These are phyloP conservation scores for Coemansia sp. DNA, from an alignment of 192 early-diverging fungal species.

Conservation along the genomic window DNA sequence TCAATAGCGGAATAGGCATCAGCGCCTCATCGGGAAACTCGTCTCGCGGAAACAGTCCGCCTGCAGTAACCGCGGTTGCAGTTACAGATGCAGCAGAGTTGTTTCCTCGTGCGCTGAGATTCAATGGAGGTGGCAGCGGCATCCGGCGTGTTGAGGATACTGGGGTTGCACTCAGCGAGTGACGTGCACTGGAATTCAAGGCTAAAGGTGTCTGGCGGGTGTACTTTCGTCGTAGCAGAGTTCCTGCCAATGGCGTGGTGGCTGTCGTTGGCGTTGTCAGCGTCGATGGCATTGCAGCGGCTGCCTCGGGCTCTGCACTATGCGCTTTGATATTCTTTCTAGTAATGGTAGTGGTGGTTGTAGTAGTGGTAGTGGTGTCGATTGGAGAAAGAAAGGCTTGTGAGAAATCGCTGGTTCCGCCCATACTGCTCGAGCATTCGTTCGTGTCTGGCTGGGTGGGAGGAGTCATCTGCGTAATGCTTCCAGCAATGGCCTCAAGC, in stretches of 20 bases:
- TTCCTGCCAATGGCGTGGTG: not conserved
- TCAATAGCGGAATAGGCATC: conserved; percentile 1
- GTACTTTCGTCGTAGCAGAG: not conserved
- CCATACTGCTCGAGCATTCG: not conserved
- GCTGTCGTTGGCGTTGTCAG: not conserved
- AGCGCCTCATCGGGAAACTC: conserved; percentile 27
- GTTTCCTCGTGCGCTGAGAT: not conserved
- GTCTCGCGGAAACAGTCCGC: not conserved
- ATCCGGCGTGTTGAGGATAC: not conserved
- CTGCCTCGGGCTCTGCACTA: not conserved
- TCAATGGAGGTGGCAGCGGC: not conserved
- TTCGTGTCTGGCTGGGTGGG: conserved; percentile 28
- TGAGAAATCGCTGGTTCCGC: conserved; percentile 36
- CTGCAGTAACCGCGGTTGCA: too few relatives aligned
- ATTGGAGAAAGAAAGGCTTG: conserved; percentile 33
- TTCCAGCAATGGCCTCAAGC: conserved; percentile 14
- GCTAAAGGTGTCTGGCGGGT: conserved; percentile 14
- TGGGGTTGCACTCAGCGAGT: not conserved
- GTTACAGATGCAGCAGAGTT: not conserved
- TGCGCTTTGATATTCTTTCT: not conserved
- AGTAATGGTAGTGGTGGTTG: not conserved
- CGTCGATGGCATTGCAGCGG: not conserved
- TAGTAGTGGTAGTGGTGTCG: conserved; percentile 7
- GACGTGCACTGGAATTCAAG: conserved; percentile 4
- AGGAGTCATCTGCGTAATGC: conserved; percentile 17